phyloP scores from a whole-genome alignment of 2,329 filamentous ascomycete species.

The Colletotrichum abscissum region DNA sequence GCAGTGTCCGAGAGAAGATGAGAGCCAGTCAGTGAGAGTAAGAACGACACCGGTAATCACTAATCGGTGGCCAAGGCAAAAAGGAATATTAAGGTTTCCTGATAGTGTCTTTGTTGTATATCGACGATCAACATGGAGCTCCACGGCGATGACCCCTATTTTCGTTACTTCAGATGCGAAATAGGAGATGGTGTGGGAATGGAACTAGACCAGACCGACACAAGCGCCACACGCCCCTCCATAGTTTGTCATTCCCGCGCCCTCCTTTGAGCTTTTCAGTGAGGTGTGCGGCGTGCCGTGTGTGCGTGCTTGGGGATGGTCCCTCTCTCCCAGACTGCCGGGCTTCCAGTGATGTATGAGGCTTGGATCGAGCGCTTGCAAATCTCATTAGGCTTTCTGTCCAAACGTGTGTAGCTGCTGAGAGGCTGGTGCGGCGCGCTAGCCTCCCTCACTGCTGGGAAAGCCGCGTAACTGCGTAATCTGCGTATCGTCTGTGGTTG shows the following conservation, averaged over 20 bases:
- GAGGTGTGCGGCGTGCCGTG: neutral
- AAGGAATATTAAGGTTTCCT: slow-evolving; percentile 10
- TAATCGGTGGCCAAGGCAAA: neutral
- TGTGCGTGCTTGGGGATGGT: neutral
- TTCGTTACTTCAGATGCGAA: neutral
- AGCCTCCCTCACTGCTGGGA: neutral
- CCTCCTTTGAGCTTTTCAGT: neutral
- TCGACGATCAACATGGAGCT: neutral
- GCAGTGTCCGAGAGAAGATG: neutral
- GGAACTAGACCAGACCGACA: neutral
- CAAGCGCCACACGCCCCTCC: slow-evolving; percentile 3
- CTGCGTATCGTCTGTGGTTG: neutral
- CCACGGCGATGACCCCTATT: neutral
- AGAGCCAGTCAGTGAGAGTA: neutral
- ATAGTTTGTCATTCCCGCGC: neutral
- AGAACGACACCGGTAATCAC: neutral
- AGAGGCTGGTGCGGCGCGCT: slow-evolving; percentile 5
- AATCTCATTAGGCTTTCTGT: neutral
- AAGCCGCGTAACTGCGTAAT: neutral
- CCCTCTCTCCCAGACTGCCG: neutral
- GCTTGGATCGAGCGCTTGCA: slow-evolving; percentile 7
- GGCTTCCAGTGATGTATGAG: neutral
- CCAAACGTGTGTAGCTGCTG: neutral
- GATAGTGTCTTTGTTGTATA: neutral
- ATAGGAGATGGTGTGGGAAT: neutral